Percentiles rank a stretch among this genome's conserved stretches.
phyloP scores from a whole-genome alignment of 345 rosid species.

The Atalantia buxifolia region DNA sequence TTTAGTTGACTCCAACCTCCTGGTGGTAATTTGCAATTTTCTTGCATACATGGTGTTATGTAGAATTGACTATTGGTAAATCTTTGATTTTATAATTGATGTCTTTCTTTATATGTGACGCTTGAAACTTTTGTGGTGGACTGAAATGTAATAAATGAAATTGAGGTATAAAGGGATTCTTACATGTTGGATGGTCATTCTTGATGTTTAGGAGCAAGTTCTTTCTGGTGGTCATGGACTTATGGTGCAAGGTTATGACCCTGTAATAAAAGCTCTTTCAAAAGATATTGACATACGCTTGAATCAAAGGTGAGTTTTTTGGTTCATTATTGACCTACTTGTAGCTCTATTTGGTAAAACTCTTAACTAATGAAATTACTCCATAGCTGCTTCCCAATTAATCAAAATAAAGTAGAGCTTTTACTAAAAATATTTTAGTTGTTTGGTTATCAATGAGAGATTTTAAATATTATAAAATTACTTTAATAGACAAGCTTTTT shows the following conservation, averaged over 20 bases:
- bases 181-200: conserved; percentile 6
- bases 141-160: not conserved
- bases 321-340: not conserved
- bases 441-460: too few relatives aligned
- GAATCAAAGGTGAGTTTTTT: conserved; percentile 54
- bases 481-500: too few relatives aligned
- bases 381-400: too few relatives aligned
- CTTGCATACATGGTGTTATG: not conserved
- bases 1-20: not conserved
- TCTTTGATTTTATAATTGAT: not conserved
- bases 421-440: too few relatives aligned
- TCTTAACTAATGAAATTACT: too few relatives aligned
- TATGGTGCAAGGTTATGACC: conserved; percentile 88
- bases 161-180: not conserved
- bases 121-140: not conserved
- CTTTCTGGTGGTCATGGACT: conserved; percentile 95
- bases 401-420: too few relatives aligned
- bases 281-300: conserved; percentile 66
- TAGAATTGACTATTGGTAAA: not conserved
- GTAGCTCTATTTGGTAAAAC: too few relatives aligned
- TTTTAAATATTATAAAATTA: too few relatives aligned
- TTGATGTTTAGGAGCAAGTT: conserved; percentile 64
- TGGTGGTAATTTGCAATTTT: not conserved
- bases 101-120: not conserved
- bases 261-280: conserved; percentile 77